Conservation (phyloP, 2,329 filamentous ascomycete species). For the Camillea tinctor region DNA sequence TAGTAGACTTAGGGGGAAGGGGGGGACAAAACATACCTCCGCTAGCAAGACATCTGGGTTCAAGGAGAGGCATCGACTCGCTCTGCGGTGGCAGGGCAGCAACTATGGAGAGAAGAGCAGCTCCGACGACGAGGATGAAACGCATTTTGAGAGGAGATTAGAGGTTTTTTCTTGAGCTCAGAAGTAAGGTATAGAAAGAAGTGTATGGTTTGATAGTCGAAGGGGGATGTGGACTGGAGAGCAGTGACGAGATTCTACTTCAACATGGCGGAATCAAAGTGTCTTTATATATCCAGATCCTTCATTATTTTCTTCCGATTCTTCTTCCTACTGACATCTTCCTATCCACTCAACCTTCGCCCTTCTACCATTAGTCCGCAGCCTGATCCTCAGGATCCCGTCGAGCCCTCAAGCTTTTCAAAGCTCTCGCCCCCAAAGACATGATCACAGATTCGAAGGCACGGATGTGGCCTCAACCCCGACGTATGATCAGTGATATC, state of each 20-base stretch:
- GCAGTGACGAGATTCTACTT: too few species aligned
- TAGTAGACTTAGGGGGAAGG: too few species aligned
- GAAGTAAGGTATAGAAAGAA: background rate
- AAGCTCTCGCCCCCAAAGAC: background rate
- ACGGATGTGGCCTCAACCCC: background rate
- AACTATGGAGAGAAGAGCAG: background rate
- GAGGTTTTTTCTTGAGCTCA: background rate
- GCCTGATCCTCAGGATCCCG: background rate
- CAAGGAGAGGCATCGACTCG: background rate
- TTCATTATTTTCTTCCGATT: background rate
- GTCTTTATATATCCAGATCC: too few species aligned
- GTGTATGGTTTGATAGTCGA: background rate
- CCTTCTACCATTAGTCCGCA: background rate
- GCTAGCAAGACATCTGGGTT: background rate
- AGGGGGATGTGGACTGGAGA: background rate
- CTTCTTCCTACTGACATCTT: background rate
- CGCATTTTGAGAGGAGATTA: background rate
- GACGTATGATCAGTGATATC: background rate
- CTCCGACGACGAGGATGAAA: background rate
- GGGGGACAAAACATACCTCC: background rate
- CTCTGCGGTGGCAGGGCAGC: background rate
- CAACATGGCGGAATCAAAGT: too few species aligned
- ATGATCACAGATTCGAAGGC: background rate
- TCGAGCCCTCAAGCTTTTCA: background rate
- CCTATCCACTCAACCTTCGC: background rate